Conservation (phyloP, 164 flowering plant species). For the Warburgia ugandensis region DNA sequence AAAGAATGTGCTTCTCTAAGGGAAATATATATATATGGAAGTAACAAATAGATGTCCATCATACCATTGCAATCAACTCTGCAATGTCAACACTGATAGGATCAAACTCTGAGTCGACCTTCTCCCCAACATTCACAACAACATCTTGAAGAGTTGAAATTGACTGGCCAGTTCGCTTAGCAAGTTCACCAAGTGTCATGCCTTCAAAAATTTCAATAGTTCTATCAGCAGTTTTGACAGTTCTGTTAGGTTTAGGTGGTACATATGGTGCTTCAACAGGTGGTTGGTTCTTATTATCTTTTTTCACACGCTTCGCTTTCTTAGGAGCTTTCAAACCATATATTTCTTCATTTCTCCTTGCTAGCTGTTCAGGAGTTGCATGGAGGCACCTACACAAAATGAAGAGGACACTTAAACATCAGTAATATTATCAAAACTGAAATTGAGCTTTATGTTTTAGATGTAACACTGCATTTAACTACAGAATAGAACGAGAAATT, state of each 20-base stretch:
- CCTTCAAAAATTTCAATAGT: slow-evolving; percentile 90
- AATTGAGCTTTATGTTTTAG: not conserved
- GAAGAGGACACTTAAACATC: not conserved
- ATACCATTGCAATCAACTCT: slow-evolving; percentile 86
- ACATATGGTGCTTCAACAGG: slow-evolving; percentile 81
- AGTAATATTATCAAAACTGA: not conserved
- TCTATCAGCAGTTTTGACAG: slow-evolving; percentile 35
- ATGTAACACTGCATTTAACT: too few species aligned
- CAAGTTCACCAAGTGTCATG: slow-evolving; percentile 74
- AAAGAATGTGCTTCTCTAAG: too few species aligned
- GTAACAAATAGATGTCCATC: not conserved
- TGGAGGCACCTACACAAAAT: slow-evolving; percentile 46
- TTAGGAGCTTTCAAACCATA: slow-evolving; percentile 35
- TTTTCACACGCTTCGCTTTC: slow-evolving; percentile 55
- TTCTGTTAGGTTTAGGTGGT: slow-evolving; percentile 49
- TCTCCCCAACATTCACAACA: slow-evolving; percentile 77
- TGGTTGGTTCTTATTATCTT: slow-evolving; percentile 33
- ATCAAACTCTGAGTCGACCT: slow-evolving; percentile 70
- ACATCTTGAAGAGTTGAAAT: slow-evolving; percentile 46
- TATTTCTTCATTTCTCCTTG: slow-evolving; percentile 25
- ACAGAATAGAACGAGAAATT: too few species aligned
- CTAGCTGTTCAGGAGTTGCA: slow-evolving; percentile 36
- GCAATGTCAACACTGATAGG: slow-evolving; percentile 73
- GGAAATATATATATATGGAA: not conserved
- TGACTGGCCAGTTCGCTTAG: slow-evolving; percentile 60